Evolutionary conservation across 805 yeast species (phyloP), one percentile per base, ranked within the genome.

Genomic region (Pichia manshurica): DNA sequence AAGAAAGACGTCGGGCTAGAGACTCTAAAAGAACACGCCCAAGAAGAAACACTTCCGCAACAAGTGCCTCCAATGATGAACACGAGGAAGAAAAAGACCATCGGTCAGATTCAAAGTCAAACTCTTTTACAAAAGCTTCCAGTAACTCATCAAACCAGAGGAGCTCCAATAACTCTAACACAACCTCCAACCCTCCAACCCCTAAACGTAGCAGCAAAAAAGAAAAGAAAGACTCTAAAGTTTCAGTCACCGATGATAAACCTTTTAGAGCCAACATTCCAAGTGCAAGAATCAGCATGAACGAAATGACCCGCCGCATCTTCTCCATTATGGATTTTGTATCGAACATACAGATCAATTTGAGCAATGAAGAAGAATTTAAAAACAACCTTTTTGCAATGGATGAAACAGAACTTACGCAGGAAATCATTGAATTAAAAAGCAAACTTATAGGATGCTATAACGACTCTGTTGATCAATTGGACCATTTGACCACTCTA

Each of bases 301-400:
- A 78, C 56, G 99, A 91, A 63, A 84, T 91, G 87, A 77, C 89
- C 48, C 81, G 87, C 59, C 75, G 99, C 50, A 85, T 89, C 2
- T 84, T 87, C 2, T 95, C 96, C 1, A 91, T 91, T 19, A 68
- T 91, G 56, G 98, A 93, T 66, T 93, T 90, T 74, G 77, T 91
- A 22, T 87, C 90, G 12, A 74, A 96, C 45, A 85, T 95, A 1
- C 96, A 89, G 63, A 66, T 82, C 52, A 98, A 91, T 59, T 68
- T 91, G 51, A 82, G 83, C 41, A 78, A 77, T 45, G 96, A 89
- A 56, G 82, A 82, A 54, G 68, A 73, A n/a, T 77, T 74, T 38
- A 79, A 81, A 46, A 70, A 60, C 36, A 55, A 56, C 33, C 44
- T 64, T 9, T 53, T 63, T 17, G 49, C 52, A 17, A 50, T 60